Evolutionary conservation across 1,284 basidiomycete genomes (phyloP), one percentile per base, ranked within the genome.

Genomic region (Chiua sp.): DNA sequence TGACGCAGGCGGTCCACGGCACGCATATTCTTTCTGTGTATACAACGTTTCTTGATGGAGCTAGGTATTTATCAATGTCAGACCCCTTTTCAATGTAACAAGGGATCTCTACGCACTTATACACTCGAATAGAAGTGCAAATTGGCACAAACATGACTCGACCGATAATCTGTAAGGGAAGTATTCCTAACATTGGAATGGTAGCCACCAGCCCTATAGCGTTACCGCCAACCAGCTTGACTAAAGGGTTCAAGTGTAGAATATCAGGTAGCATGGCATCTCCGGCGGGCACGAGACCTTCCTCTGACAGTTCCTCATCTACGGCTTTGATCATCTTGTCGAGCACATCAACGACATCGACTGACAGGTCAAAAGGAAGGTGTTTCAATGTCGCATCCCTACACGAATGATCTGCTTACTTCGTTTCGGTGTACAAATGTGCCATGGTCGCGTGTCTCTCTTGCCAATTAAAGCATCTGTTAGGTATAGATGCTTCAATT

Each of bases 241-340:
- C 22, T 23, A 64, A 58, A 7, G 53, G 56, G 22, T 59, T 46
- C 64, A 53, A 61, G 16, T 68, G 63, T 13, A 51, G 49, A 6
- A 67, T 57, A 18, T 59, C 57, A 4, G 63, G 61, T 11, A 68
- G 33, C 13, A 70, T 23, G 2, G 57, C 12, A 10, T 68, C 67
- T 4, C 62, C 65, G 2, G 64, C 53, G 3, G 63, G 61, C 59
- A 68, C 59, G 30, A 72, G 57, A 26, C 61, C 60, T 5, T 73
- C 67, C 44, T 66, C 63, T 2, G 51, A 64, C 7, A 68, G 23
- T 23, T 69, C 69, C n/a, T 52, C 65, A 12, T 71, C 70, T 28
- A 72, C 42, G 0, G 62, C 55, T 23, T 58, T 61, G 55, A 71
- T 64, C 69, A 74, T 59, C 49, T 68, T 73, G 28, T 71, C 67